Percentiles rank a stretch among this genome's conserved stretches.
Conservation (phyloP, 768 basidiomycete species). For the Pleurotus giganteus region DNA sequence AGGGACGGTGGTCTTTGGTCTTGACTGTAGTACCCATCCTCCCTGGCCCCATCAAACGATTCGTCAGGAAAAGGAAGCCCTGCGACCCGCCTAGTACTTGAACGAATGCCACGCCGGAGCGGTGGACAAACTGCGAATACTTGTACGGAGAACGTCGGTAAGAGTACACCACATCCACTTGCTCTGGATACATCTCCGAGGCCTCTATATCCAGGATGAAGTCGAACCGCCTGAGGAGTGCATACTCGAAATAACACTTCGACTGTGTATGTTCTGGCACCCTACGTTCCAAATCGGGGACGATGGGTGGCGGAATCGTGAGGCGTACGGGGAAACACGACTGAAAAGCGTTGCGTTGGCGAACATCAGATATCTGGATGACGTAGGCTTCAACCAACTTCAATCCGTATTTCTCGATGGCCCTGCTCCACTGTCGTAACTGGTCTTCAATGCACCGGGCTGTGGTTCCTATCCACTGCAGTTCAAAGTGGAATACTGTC, state of each 20-base stretch:
- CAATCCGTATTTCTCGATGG: conserved; percentile 86
- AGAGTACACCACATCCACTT: conserved; percentile 84
- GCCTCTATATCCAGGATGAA: conserved; percentile 88
- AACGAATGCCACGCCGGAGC: conserved; percentile 85
- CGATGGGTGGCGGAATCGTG: conserved; percentile 69
- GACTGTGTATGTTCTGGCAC: conserved; percentile 67
- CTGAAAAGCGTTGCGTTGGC: conserved; percentile 85
- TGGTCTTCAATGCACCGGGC: conserved; percentile 90
- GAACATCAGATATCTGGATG: conserved; percentile 85
- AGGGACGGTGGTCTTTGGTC: conserved; percentile 53
- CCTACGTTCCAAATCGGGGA: conserved; percentile 64
- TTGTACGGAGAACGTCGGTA: conserved; percentile 78
- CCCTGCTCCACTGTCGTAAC: conserved; percentile 75
- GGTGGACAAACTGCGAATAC: conserved; percentile 91
- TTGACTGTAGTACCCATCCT: conserved; percentile 55
- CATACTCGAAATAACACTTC: conserved; percentile 77
- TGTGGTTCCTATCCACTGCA: conserved; percentile 96
- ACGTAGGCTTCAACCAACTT: conserved; percentile 94
- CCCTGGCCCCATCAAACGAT: conserved; percentile 76
- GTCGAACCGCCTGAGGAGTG: conserved; percentile 70
- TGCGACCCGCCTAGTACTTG: conserved; percentile 78
- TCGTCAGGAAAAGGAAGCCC: conserved; percentile 89
- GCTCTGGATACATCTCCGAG: conserved; percentile 69
- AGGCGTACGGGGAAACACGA: conserved; percentile 83
- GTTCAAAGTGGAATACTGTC: conserved; percentile 96